These are phyloP conservation scores for Ustilago crameri DNA, from an alignment of 1,284 basidiomycete species.

Conservation along the genomic window DNA sequence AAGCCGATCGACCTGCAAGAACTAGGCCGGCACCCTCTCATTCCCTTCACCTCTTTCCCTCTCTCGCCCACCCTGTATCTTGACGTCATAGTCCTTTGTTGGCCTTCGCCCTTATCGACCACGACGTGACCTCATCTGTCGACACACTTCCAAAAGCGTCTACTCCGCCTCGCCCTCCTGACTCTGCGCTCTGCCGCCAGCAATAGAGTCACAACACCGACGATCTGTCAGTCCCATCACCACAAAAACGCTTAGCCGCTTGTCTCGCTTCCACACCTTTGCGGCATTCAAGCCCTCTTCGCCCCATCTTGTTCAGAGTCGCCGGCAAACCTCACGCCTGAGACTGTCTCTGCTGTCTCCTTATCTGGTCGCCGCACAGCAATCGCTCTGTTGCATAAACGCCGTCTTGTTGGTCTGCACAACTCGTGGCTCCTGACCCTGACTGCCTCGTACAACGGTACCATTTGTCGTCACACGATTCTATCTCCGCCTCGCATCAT, in stretches of 20 bases:
- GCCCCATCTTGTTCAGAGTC: constrained; percentile 4
- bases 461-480: constrained; percentile 18
- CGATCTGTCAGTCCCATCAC: background rate
- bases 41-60: constrained; percentile 1
- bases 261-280: background rate
- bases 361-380: constrained; percentile 6
- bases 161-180: background rate
- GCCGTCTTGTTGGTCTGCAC: constrained; percentile 5
- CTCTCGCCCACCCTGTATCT: constrained; percentile 2
- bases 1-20: constrained; percentile 1
- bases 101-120: background rate
- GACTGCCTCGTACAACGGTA: background rate
- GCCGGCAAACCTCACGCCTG: constrained; percentile 10
- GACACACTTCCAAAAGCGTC: background rate
- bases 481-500: constrained; percentile 11
- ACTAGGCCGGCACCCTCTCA: background rate
- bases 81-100: no score
- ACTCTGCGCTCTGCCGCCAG: constrained; percentile 1
- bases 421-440: constrained; percentile 9
- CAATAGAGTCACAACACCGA: background rate
- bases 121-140: constrained; percentile 10
- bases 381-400: background rate
- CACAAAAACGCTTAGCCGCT: constrained; percentile 1
- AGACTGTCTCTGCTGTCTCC: background rate
- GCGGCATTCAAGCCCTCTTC: constrained; percentile 18